Evolutionary conservation across 1,284 basidiomycete species (phyloP), one percentile per base, ranked within the genome.

Genomic region (Austroboletus novae-zelandiae): DNA sequence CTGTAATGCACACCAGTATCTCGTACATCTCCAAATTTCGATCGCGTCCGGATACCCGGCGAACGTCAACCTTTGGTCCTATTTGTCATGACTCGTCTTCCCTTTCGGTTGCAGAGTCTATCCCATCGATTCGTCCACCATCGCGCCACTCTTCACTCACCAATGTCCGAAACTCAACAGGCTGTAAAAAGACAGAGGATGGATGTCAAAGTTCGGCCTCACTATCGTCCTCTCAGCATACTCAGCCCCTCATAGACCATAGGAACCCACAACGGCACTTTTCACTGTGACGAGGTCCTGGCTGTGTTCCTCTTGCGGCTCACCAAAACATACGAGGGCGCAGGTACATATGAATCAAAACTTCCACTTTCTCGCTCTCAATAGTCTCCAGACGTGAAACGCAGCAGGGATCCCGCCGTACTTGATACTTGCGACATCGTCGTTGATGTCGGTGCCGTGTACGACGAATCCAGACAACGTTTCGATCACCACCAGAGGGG

Each of bases 401-500:
- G 94, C 35, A 89, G 83, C 41, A 83, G 96, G 47, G 93, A 98
- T 66, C 84, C 88, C 1, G 80, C 78, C 11, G 70, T 89, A 45
- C 81, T 99, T 48, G 86, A 89, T 56, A 78, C 82, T 5, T 94
- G 94, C 62, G 87, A 94, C 62, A 94, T 99, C 65, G 93, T 99
- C n/a, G 94, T 99, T 34, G 96, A 99, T 67, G 96, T 99, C 49
- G 96, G 97, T 15, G 95, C 91, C 9, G 80, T 91, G 17, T 99
- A 99, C 69, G 91, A 95, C 53, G 81, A 87, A 60, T 74, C 73
- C 45, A 81, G 76, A 52, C 81, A 88, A 54, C 80, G 90, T 34
- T 99, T 94, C 71, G 96, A 99, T 70, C 96, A 99, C 67, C 96
- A 99, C 66, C 97, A 99, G 70, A 84, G 95, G 43, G 94, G 90